Evolutionary conservation across 306 rosid species (phyloP).

Genomic region (Corylus heterophylla): DNA sequence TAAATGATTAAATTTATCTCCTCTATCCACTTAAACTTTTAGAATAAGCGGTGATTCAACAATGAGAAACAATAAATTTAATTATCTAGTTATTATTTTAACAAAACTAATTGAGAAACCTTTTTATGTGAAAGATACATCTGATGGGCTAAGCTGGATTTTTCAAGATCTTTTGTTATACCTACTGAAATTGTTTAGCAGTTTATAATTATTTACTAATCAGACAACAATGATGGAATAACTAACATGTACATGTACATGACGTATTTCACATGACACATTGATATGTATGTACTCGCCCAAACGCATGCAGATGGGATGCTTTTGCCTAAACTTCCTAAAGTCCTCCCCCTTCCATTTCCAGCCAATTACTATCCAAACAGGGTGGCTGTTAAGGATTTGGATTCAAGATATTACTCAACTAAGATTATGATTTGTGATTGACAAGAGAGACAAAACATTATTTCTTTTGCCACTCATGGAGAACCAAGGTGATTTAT

Average conservation of each 20-base stretch:
- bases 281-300: background rate
- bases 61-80: too few species aligned
- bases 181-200: background rate
- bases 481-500: slow-evolving; percentile 12
- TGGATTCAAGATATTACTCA: slow-evolving; percentile 11
- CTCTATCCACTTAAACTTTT: too few species aligned
- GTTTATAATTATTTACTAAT: background rate
- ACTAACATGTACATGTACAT: background rate
- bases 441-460: slow-evolving; percentile 33
- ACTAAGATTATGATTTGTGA: slow-evolving; percentile 25
- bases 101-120: background rate
- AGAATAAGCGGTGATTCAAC: too few species aligned
- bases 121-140: background rate
- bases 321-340: background rate
- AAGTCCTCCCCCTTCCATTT: slow-evolving; percentile 4
- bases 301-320: background rate
- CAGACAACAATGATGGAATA: background rate
- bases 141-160: background rate
- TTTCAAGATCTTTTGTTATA: background rate
- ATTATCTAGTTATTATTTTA: too few species aligned
- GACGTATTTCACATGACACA: background rate
- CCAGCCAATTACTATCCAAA: background rate
- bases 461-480: slow-evolving; percentile 33
- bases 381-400: background rate
- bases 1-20: too few species aligned